Conservation (phyloP, 2,329 filamentous ascomycete species). For the Ascochyta pisi region DNA sequence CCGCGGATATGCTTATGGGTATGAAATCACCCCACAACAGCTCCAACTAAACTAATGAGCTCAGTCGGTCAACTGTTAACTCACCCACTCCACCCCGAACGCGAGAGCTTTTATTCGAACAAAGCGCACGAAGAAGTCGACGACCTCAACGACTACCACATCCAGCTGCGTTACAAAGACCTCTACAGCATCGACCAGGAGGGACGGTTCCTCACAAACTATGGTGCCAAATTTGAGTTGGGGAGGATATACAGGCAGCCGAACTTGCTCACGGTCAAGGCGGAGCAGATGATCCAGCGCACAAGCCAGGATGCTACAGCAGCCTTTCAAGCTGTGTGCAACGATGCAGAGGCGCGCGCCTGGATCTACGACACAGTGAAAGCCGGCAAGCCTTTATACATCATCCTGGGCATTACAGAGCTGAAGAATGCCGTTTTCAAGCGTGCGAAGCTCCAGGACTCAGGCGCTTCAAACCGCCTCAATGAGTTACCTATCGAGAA, state of each 20-base stretch:
- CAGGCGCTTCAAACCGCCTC: constrained; percentile 44
- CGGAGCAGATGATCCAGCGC: constrained; percentile 50
- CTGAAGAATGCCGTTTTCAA: constrained; percentile 49
- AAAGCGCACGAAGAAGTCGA: constrained; percentile 43
- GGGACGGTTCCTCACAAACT: constrained; percentile 48
- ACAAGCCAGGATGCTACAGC: constrained; percentile 34
- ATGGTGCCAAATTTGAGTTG: constrained; percentile 49
- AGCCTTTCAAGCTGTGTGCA: constrained; percentile 44
- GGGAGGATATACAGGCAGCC: constrained; percentile 48
- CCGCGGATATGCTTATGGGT: constrained; percentile 38
- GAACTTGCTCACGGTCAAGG: constrained; percentile 45
- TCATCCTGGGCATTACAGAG: constrained; percentile 47
- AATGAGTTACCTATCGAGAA: constrained; percentile 43
- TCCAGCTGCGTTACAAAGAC: constrained; percentile 49
- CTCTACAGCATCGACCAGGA: constrained; percentile 47
- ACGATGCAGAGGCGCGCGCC: constrained; percentile 41
- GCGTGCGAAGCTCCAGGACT: constrained; percentile 45
- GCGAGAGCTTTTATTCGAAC: constrained; percentile 46
- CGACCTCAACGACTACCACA: constrained; percentile 50
- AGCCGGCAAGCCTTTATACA: constrained; percentile 42
- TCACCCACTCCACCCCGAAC: constrained; percentile 47
- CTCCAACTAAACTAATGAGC: constrained; percentile 14
- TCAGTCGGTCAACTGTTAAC: constrained; percentile 47
- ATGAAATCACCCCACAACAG: constrained; percentile 4
- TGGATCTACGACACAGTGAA: constrained; percentile 42